Conservation (phyloP, 352 stramenopile genomes). For the Globisporangium ultimum region DNA sequence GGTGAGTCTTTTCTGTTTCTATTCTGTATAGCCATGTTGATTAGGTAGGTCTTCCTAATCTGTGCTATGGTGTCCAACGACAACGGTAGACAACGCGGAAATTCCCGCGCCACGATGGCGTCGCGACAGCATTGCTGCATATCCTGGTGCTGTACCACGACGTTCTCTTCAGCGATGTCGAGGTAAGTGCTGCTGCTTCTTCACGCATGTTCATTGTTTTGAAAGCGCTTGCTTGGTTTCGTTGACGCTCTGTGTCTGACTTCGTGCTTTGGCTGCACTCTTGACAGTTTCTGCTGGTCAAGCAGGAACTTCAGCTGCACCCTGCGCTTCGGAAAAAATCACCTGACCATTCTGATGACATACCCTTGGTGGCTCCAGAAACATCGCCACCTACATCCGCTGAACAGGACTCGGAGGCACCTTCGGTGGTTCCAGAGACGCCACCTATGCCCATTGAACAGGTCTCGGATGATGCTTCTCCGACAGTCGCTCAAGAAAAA, state of each 20-base stretch:
- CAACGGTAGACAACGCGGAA: constrained; percentile 31
- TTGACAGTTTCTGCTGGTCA: constrained; percentile 43
- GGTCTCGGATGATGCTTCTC: too few relatives aligned
- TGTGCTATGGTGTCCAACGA: too few relatives aligned
- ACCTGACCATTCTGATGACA: too few relatives aligned
- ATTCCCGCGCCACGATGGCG: constrained; percentile 29
- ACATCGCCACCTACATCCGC: too few relatives aligned
- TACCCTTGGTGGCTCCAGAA: too few relatives aligned
- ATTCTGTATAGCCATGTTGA: not conserved
- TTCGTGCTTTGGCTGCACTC: not conserved
- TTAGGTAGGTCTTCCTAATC: constrained; percentile 1
- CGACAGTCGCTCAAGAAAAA: too few relatives aligned
- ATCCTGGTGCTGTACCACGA: constrained; percentile 64
- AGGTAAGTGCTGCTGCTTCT: constrained; percentile 23
- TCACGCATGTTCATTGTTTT: not conserved
- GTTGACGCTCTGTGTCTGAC: not conserved
- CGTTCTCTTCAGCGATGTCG: constrained; percentile 66
- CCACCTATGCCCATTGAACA: too few relatives aligned
- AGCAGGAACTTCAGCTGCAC: constrained; percentile 39
- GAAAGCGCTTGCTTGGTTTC: not conserved
- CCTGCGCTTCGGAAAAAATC: too few relatives aligned
- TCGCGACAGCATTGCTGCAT: constrained; percentile 48
- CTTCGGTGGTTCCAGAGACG: too few relatives aligned
- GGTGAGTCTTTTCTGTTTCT: constrained; percentile 21
- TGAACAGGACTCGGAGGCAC: too few relatives aligned